Conservation (phyloP, 2,329 filamentous ascomycete species). For the Scytalidium sp. region DNA sequence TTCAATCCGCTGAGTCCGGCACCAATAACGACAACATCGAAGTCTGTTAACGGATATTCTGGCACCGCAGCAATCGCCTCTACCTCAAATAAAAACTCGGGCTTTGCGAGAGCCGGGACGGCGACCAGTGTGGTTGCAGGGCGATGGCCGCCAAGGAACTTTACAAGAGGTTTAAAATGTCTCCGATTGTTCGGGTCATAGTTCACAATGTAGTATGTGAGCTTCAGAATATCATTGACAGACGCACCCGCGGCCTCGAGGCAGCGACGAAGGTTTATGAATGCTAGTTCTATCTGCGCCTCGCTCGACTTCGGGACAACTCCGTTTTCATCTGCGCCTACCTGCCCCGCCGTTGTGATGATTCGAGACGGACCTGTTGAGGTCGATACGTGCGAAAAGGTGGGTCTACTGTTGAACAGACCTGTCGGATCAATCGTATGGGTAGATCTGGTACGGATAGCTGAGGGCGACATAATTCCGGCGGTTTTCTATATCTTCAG, state of each 20-base stretch:
- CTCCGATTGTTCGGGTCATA: conserved; percentile 34
- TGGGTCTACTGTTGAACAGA: conserved; percentile 2
- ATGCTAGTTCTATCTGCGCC: conserved; percentile 7
- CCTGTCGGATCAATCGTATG: conserved; percentile 1
- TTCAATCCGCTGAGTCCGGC: conserved; percentile 13
- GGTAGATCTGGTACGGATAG: neutral
- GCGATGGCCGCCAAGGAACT: conserved; percentile 35
- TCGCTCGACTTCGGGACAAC: neutral
- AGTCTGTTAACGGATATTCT: neutral
- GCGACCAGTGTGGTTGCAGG: conserved; percentile 41
- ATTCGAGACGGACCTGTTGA: conserved; percentile 3
- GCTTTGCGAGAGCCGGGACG: conserved; percentile 35
- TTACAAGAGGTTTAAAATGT: conserved; percentile 35
- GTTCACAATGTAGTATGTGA: conserved; percentile 41
- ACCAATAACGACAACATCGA: conserved; percentile 6
- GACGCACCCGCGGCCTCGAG: conserved; percentile 30
- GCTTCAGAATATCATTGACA: conserved; percentile 36
- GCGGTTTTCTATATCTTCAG: too few species aligned
- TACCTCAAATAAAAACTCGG: conserved; percentile 40
- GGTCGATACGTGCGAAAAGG: conserved; percentile 7
- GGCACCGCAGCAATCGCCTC: conserved; percentile 32
- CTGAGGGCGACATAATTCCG: neutral
- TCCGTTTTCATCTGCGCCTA: conserved; percentile 5
- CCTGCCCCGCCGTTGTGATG: conserved; percentile 10
- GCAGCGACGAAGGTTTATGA: conserved; percentile 6